Evolutionary conservation across 768 basidiomycete genomes (phyloP), one percentile per base, ranked within the genome.

Genomic region (Trametes punicea): DNA sequence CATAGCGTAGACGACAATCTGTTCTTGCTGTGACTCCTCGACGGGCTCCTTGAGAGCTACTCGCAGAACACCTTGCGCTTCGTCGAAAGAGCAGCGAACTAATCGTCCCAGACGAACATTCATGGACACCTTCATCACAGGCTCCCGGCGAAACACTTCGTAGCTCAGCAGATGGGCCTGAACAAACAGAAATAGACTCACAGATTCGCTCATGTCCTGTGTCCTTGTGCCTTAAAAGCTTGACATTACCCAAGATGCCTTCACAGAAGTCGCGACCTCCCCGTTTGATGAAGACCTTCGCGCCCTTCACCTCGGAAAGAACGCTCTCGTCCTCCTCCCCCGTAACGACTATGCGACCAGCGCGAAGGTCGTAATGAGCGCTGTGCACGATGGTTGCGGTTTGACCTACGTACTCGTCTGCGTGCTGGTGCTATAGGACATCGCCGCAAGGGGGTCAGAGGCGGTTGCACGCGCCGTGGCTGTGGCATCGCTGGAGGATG

Each of bases 141-240:
- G 86, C 59, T 87, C 86, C 5, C 86, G 81, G 6, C 85, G 81
- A 70, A 88, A 87, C 13, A 87, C 86, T 86, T 15, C 13, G 39
- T 31, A 13, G 31, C 13, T 31, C 31, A 31, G 31, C 31, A 31
- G 8, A 13, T 8, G 31, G 13, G 31, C 31, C 7, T 31, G 31
- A 31, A 31, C 31, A 8, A 7, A 21, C 51, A 21, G 29, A 13
- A 23, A 20, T 21, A 50, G n/a, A 75, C 79, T 70, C 60, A 83
- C 82, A 67, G 29, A 83, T 52, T 16, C 82, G 73, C 59, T 80
- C 75, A n/a, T 73, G 69, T 21, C 67, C 60, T 4, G 75, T 75
- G 30, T 66, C 67, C 51, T 69, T 73, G 59, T 77, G 72, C 23
- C 75, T 70, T 23, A 88, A 74, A 5, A 87, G 69, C 65, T 86